These are phyloP conservation scores for Luzula sylvatica DNA, from an alignment of 176 grass and related monocot species.

Conservation along the genomic window DNA sequence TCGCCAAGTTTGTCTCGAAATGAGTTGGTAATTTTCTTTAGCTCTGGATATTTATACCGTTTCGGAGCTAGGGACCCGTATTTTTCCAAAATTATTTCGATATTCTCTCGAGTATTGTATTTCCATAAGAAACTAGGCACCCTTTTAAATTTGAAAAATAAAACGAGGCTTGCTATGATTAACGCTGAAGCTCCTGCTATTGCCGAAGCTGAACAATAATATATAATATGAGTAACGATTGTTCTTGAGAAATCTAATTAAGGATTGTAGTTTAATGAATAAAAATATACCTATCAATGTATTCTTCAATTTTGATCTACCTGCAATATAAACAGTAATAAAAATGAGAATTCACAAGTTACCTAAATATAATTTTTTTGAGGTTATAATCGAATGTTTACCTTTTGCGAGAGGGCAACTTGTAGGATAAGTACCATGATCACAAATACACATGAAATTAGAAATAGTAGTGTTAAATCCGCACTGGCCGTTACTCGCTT, in stretches of 20 bases:
- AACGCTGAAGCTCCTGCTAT: neutral
- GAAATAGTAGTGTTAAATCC: conserved; percentile 16
- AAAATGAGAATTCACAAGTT: too few relatives aligned
- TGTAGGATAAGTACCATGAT: neutral
- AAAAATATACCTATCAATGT: neutral
- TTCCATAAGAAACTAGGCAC: neutral
- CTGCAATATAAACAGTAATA: too few relatives aligned
- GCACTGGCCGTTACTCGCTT: conserved; percentile 21
- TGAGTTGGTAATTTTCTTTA: conserved; percentile 46
- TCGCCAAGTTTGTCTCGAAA: conserved; percentile 40
- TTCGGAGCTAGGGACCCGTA: conserved; percentile 39
- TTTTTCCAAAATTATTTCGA: conserved; percentile 21
- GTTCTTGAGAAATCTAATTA: neutral
- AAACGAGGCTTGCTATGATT: neutral
- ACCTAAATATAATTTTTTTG: too few relatives aligned
- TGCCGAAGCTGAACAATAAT: neutral
- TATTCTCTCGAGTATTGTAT: conserved; percentile 2
- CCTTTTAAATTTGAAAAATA: neutral
- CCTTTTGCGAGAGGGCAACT: conserved; percentile 2
- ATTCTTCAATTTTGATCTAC: too few relatives aligned
- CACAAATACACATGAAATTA: conserved; percentile 33
- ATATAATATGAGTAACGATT: neutral
- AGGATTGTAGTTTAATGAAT: too few relatives aligned
- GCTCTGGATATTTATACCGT: conserved; percentile 35
- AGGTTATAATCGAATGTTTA: too few relatives aligned